These are phyloP conservation scores for Rhodotorula toruloides DNA, from an alignment of 768 basidiomycete genomes.

Conservation along the genomic window DNA sequence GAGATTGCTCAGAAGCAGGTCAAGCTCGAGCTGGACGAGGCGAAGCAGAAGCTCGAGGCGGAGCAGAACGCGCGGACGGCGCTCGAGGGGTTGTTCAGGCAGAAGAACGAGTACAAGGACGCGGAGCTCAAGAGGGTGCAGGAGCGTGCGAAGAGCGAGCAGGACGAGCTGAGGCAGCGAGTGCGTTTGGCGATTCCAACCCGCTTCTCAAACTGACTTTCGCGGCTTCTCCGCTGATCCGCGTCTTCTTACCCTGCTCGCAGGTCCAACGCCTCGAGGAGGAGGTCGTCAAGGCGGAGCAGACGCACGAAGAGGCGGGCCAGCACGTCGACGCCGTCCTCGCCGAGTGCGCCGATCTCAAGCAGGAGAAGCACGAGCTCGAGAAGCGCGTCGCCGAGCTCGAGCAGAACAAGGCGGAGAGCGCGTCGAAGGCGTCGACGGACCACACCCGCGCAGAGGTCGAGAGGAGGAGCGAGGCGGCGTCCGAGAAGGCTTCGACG, in stretches of 20 bases:
- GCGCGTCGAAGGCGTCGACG: too few relatives aligned
- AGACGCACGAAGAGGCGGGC: too few relatives aligned
- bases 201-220: too few relatives aligned
- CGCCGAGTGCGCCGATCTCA: too few relatives aligned
- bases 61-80: neutral
- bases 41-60: neutral
- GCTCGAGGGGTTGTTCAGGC: neutral
- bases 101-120: neutral
- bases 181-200: too few relatives aligned
- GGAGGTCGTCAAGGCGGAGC: too few relatives aligned
- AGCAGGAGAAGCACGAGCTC: neutral
- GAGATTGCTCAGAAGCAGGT: too few relatives aligned
- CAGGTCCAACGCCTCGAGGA: too few relatives aligned
- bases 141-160: neutral
- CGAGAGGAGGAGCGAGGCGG: neutral
- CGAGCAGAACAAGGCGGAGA: neutral
- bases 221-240: too few relatives aligned
- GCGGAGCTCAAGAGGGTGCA: neutral
- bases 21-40: neutral
- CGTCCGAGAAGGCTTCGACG: neutral
- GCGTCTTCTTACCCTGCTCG: too few relatives aligned
- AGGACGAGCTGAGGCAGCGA: neutral
- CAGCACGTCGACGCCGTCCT: too few relatives aligned
- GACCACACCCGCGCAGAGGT: too few relatives aligned
- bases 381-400: neutral